Evolutionary conservation across 495 filamentous ascomycete species (phyloP).

Genomic region (Penicillium mononematosum): DNA sequence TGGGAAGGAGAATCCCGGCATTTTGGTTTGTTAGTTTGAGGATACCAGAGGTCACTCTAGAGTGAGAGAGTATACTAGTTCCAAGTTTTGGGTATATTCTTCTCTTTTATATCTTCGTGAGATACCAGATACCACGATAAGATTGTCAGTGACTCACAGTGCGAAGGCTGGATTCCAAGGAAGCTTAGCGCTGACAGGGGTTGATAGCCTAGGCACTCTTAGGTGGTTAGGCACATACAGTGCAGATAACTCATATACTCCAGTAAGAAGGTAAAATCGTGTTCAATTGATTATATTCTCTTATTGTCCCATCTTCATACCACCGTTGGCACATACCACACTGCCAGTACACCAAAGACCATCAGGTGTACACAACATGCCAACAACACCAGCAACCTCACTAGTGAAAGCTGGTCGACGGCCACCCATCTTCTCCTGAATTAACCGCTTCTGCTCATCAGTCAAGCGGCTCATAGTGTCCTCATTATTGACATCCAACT

Average conservation of each 20-base stretch:
- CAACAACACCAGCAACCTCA: constrained; percentile 83
- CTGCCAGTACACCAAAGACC: constrained; percentile 78
- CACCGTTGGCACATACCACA: constrained; percentile 85
- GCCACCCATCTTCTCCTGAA: constrained; percentile 63
- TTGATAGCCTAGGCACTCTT: neutral
- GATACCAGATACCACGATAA: neutral
- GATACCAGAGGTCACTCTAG: no score
- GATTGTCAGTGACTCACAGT: neutral
- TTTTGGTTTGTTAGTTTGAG: neutral
- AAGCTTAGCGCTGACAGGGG: neutral
- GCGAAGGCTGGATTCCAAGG: neutral
- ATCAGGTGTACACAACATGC: constrained; percentile 76
- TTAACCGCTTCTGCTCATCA: constrained; percentile 56
- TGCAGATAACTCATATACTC: neutral
- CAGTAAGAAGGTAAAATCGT: neutral
- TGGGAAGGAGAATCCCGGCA: neutral
- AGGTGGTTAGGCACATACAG: neutral
- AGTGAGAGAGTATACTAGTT: neutral
- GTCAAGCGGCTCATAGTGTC: constrained; percentile 52
- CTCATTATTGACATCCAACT: constrained; percentile 41
- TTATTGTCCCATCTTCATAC: constrained; percentile 51
- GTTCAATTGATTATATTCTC: constrained; percentile 1
- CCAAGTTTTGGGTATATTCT: neutral
- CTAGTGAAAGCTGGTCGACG: constrained; percentile 62
- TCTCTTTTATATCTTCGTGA: neutral